These are phyloP conservation scores for Tarenaya hassleriana DNA, from an alignment of 345 rosid species.

Conservation along the genomic window DNA sequence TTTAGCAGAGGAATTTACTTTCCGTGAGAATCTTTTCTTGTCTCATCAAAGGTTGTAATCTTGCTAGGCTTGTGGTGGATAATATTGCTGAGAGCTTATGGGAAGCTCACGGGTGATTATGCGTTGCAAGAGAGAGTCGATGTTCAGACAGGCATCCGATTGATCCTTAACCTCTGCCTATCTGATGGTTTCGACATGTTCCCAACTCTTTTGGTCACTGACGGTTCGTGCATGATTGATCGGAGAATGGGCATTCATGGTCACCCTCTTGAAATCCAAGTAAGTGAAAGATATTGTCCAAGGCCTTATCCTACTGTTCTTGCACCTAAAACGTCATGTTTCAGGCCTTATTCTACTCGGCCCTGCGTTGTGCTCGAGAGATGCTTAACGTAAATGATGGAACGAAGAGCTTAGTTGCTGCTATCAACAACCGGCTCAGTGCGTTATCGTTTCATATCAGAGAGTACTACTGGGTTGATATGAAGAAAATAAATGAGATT, in stretches of 20 bases:
- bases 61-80: slow-evolving; percentile 87
- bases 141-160: slow-evolving; percentile 88
- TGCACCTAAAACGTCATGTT: slow-evolving; percentile 2
- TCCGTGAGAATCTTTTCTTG: not conserved
- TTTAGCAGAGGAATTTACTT: not conserved
- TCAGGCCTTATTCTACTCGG: slow-evolving; percentile 86
- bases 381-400: slow-evolving; percentile 75
- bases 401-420: slow-evolving; percentile 77
- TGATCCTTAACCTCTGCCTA: slow-evolving; percentile 73
- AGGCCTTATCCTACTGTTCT: not conserved
- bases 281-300: slow-evolving; percentile 25
- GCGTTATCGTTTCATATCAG: slow-evolving; percentile 84
- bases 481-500: slow-evolving; percentile 79
- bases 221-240: slow-evolving; percentile 97
- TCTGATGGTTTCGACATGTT: slow-evolving; percentile 96
- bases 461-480: slow-evolving; percentile 91
- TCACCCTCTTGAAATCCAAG: slow-evolving; percentile 96
- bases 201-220: slow-evolving; percentile 87
- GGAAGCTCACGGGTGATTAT: slow-evolving; percentile 82
- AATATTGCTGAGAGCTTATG: slow-evolving; percentile 83
- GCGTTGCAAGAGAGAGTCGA: slow-evolving; percentile 89
- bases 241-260: slow-evolving; percentile 98
- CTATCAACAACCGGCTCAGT: slow-evolving; percentile 74
- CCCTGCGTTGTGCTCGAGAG: slow-evolving; percentile 85
- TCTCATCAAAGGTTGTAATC: slow-evolving; percentile 10